Evolutionary conservation across 2,329 filamentous ascomycete genomes (phyloP).

Genomic region (Aquanectria penicillioides): DNA sequence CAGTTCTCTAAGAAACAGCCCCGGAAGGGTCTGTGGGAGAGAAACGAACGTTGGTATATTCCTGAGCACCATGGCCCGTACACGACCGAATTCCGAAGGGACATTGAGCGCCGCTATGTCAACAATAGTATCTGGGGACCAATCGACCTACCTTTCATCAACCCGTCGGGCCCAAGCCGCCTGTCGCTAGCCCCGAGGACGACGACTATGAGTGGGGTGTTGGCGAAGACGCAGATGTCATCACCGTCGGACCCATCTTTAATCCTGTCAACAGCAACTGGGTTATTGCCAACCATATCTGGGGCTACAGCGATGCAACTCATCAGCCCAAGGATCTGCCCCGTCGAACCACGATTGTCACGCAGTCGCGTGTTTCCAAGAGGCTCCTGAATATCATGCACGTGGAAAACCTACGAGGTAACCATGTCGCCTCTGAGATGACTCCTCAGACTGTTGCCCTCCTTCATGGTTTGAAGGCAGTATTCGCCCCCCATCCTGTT

Average conservation of each 20-base stretch:
- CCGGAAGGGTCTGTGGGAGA: constrained; percentile 78
- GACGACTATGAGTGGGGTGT: constrained; percentile 81
- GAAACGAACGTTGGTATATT: constrained; percentile 78
- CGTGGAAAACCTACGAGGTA: constrained; percentile 76
- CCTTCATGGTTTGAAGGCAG: constrained; percentile 81
- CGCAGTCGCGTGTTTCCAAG: constrained; percentile 78
- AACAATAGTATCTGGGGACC: constrained; percentile 74
- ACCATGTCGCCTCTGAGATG: constrained; percentile 85
- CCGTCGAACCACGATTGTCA: constrained; percentile 80
- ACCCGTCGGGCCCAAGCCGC: constrained; percentile 72
- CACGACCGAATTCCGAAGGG: constrained; percentile 71
- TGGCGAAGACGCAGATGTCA: constrained; percentile 78
- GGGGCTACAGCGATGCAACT: constrained; percentile 67
- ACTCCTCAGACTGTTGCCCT: constrained; percentile 77
- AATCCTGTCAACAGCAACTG: constrained; percentile 78
- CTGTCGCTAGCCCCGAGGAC: constrained; percentile 63
- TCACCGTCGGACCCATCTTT: constrained; percentile 83
- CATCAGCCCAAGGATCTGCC: constrained; percentile 67
- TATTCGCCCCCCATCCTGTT: constrained; percentile 81
- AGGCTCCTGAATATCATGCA: constrained; percentile 81
- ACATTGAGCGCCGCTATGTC: constrained; percentile 65
- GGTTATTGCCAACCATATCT: constrained; percentile 75
- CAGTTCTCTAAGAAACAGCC: constrained; percentile 74
- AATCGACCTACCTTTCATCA: constrained; percentile 66
- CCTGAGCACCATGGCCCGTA: constrained; percentile 74